phyloP scores from a whole-genome alignment of 345 rosid species.

The Salix arbutifolia region DNA sequence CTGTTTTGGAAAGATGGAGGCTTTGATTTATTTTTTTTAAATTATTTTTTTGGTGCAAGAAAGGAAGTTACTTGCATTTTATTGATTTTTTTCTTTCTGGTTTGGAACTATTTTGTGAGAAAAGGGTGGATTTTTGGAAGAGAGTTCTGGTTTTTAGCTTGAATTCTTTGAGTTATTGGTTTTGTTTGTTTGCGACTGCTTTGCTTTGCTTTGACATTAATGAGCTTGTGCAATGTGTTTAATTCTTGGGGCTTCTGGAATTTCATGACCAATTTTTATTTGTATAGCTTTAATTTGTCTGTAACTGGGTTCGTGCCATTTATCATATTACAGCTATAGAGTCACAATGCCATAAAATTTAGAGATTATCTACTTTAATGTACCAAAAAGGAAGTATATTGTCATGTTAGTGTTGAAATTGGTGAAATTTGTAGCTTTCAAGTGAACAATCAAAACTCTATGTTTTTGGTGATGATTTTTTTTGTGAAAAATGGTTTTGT shows the following conservation, averaged over 20 bases:
- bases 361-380: background rate
- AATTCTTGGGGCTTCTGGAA: background rate
- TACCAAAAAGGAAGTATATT: no score
- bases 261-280: background rate
- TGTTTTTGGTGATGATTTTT: background rate
- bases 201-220: background rate
- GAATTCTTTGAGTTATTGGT: background rate
- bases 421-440: background rate
- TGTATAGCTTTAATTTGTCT: background rate
- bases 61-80: background rate
- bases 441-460: background rate
- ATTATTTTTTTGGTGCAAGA: background rate
- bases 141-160: background rate
- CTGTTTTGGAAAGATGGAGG: background rate
- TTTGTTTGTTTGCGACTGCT: background rate
- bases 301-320: background rate
- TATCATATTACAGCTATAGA: background rate
- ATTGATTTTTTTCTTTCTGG: background rate
- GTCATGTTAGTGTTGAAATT: background rate
- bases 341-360: no score
- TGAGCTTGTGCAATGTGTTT: background rate
- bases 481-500: background rate
- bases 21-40: background rate
- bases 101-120: background rate
- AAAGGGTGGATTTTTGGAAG: background rate